Evolutionary conservation across 768 basidiomycete species (phyloP).

Genomic region (Lanmaoa pseudosensibilis): DNA sequence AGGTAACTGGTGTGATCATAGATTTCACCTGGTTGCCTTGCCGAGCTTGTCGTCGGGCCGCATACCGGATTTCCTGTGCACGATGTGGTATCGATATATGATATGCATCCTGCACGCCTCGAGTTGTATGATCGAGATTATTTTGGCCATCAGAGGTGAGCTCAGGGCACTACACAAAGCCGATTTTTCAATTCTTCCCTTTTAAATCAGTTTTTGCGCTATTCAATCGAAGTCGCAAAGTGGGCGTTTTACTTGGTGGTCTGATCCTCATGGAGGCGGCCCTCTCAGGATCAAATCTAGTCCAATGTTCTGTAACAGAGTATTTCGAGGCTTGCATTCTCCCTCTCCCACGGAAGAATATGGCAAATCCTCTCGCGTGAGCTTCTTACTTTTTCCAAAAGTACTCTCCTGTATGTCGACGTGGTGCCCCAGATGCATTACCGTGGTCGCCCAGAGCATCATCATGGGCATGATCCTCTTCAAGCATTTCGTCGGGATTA

Average conservation of each 20-base stretch:
- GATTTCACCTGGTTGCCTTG: constrained; percentile 8
- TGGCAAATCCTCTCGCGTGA: constrained; percentile 7
- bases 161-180: not conserved
- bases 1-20: not conserved
- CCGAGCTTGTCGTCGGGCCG: constrained; percentile 8
- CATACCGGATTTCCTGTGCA: constrained; percentile 7
- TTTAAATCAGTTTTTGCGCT: constrained; percentile 17
- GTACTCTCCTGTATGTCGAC: not conserved
- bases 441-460: constrained; percentile 36
- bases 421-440: constrained; percentile 3
- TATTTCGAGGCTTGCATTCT: constrained; percentile 27
- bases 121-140: constrained; percentile 19
- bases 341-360: constrained; percentile 4
- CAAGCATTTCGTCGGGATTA: constrained; percentile 37
- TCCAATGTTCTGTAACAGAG: constrained; percentile 2
- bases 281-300: constrained; percentile 16
- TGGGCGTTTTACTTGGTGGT: constrained; percentile 21
- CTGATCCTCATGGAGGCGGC: constrained; percentile 23
- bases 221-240: constrained; percentile 37
- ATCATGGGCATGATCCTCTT: constrained; percentile 40
- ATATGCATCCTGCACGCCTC: constrained; percentile 4
- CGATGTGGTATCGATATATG: constrained; percentile 10
- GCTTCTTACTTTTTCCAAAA: constrained; percentile 4
- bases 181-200: not conserved
- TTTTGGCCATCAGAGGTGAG: constrained; percentile 29